phyloP scores from a whole-genome alignment of 768 basidiomycete genomes.

The Naganishia onofrii region DNA sequence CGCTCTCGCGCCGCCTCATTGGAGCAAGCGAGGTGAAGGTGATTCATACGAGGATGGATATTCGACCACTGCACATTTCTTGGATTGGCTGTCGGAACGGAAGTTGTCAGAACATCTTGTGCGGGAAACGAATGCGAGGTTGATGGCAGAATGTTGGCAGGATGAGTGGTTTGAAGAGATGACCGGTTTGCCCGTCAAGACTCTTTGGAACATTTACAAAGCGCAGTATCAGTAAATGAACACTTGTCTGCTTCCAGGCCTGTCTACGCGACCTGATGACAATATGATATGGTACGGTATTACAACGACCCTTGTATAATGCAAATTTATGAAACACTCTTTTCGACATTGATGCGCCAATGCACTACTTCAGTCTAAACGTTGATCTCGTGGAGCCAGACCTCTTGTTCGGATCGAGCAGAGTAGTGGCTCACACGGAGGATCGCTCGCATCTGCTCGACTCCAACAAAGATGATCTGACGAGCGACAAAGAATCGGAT shows the following conservation, averaged over 20 bases:
- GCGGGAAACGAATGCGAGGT: constrained; percentile 9
- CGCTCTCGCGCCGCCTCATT: constrained; percentile 36
- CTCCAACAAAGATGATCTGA: constrained; percentile 35
- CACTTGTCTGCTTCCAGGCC: background rate
- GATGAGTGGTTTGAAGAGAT: constrained; percentile 34
- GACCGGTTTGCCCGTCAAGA: constrained; percentile 2
- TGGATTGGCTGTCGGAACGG: constrained; percentile 15
- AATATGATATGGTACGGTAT: background rate
- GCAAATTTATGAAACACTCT: background rate
- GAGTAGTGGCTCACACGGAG: constrained; percentile 32
- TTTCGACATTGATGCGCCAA: background rate
- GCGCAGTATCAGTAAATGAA: background rate
- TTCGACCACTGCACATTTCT: constrained; percentile 37
- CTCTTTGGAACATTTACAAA: constrained; percentile 15
- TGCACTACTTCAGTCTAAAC: background rate
- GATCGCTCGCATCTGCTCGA: constrained; percentile 36
- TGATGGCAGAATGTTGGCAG: constrained; percentile 31
- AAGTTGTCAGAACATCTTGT: background rate
- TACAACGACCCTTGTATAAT: background rate
- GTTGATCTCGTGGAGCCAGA: constrained; percentile 39
- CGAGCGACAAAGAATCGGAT: constrained; percentile 40
- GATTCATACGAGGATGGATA: constrained; percentile 37
- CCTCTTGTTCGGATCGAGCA: constrained; percentile 35
- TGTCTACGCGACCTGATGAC: no score
- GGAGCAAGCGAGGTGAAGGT: constrained; percentile 36